Conservation (phyloP, 495 filamentous ascomycete genomes). For the Astrothelium macrocarpum region DNA sequence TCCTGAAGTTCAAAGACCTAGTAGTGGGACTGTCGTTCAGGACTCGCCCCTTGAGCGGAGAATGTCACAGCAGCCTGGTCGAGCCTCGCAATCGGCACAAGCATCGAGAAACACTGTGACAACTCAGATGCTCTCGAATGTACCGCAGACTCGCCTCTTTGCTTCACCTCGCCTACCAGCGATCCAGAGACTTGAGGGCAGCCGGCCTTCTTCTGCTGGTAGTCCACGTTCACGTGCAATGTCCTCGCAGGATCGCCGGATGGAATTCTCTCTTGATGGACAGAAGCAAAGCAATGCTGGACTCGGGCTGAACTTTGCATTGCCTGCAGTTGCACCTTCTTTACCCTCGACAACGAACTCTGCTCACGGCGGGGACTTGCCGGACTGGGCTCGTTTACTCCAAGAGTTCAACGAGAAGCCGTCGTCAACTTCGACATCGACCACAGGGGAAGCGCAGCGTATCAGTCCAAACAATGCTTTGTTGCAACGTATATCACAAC, state of each 20-base stretch:
- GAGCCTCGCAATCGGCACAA: background rate
- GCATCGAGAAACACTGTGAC: background rate
- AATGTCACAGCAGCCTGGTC: background rate
- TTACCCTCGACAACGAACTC: conserved; percentile 1
- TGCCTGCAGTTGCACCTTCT: background rate
- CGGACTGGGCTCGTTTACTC: background rate
- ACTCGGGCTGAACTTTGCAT: background rate
- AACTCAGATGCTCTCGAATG: background rate
- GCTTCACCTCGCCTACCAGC: background rate
- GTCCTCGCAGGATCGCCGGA: background rate
- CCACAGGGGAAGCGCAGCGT: background rate
- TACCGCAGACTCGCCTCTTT: background rate
- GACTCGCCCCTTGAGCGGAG: background rate
- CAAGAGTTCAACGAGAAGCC: conserved; percentile 3
- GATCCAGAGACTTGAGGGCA: background rate
- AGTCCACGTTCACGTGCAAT: background rate
- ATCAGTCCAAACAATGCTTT: background rate
- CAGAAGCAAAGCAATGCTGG: background rate
- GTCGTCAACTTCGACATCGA: background rate
- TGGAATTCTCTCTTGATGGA: background rate
- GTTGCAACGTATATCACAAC: background rate
- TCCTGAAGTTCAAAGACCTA: background rate
- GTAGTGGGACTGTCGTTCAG: background rate
- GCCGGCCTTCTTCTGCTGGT: background rate
- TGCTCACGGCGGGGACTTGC: background rate